Percentiles rank a stretch among this genome's conserved stretches.
Conservation (phyloP, 306 rosid genomes). For the Aeschynomene evenia region DNA sequence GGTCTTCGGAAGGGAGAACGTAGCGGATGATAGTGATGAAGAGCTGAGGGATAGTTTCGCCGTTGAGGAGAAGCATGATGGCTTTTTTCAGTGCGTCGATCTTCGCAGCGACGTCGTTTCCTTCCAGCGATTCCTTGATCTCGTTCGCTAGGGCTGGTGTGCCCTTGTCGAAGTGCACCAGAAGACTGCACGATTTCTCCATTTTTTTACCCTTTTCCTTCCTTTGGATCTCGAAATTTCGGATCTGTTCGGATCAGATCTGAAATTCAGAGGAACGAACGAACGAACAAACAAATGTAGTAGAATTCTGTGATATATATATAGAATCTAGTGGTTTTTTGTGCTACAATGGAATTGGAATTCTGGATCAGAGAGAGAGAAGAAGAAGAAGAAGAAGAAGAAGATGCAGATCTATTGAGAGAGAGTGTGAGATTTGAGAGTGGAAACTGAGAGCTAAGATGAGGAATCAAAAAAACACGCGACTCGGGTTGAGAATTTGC, state of each 20-base stretch:
- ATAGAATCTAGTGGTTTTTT: no score
- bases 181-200: slow-evolving; percentile 90
- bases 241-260: slow-evolving; percentile 24
- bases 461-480: not conserved
- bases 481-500: not conserved
- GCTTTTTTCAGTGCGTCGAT: slow-evolving; percentile 89
- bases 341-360: not conserved
- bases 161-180: slow-evolving; percentile 92
- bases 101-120: slow-evolving; percentile 64
- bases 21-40: slow-evolving; percentile 93
- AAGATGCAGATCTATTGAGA: slow-evolving; percentile 2
- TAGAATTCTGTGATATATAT: no score
- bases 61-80: slow-evolving; percentile 84
- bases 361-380: not conserved
- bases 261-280: not conserved
- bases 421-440: not conserved
- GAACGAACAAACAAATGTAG: no score
- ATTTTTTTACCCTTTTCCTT: not conserved
- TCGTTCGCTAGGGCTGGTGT: slow-evolving; percentile 86
- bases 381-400: not conserved
- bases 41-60: slow-evolving; percentile 86
- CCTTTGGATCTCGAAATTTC: not conserved
- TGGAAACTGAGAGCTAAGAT: not conserved
- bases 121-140: slow-evolving; percentile 86
- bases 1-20: slow-evolving; percentile 93